Percentiles rank a stretch among this genome's conserved stretches.
Evolutionary conservation across 805 yeast species (phyloP).

Genomic region (Hanseniaspora nectarophila): DNA sequence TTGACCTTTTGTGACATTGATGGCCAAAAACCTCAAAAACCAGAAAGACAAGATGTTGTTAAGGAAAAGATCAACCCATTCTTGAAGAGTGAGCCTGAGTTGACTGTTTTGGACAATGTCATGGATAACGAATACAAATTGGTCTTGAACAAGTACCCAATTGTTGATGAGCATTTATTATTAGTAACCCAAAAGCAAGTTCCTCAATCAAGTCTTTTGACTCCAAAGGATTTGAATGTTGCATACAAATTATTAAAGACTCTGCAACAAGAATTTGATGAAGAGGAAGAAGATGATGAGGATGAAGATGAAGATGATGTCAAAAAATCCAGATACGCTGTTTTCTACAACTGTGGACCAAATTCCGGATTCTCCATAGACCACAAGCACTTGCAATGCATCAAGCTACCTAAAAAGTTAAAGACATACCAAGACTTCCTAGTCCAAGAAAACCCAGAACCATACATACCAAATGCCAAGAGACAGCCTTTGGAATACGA

Average conservation of each 20-base stretch:
- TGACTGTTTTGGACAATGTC: conserved; percentile 48
- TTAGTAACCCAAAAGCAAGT: conserved; percentile 64
- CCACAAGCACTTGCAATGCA: conserved; percentile 83
- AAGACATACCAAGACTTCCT: conserved; percentile 45
- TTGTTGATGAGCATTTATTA: conserved; percentile 66
- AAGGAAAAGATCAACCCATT: conserved; percentile 54
- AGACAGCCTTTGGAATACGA: conserved; percentile 51
- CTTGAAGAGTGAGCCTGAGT: conserved; percentile 61
- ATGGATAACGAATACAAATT: conserved; percentile 41
- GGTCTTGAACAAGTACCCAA: conserved; percentile 78
- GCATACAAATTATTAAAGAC: conserved; percentile 43
- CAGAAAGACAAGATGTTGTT: conserved; percentile 28
- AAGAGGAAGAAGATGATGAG: conserved; percentile 11
- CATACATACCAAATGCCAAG: conserved; percentile 44
- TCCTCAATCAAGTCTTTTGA: conserved; percentile 59
- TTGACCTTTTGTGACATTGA: conserved; percentile 13
- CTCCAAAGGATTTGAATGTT: conserved; percentile 55
- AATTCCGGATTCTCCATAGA: conserved; percentile 89
- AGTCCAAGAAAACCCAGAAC: conserved; percentile 32
- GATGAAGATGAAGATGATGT: conserved; percentile 27
- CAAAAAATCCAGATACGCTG: conserved; percentile 47
- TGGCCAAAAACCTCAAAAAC: conserved; percentile 22
- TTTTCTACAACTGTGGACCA: conserved; percentile 81
- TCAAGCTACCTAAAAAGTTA: conserved; percentile 54
- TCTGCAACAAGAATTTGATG: conserved; percentile 28